Base-by-base conservation (phyloP, 163 green algal species). In the Prototheca wickerhamii region DNA sequence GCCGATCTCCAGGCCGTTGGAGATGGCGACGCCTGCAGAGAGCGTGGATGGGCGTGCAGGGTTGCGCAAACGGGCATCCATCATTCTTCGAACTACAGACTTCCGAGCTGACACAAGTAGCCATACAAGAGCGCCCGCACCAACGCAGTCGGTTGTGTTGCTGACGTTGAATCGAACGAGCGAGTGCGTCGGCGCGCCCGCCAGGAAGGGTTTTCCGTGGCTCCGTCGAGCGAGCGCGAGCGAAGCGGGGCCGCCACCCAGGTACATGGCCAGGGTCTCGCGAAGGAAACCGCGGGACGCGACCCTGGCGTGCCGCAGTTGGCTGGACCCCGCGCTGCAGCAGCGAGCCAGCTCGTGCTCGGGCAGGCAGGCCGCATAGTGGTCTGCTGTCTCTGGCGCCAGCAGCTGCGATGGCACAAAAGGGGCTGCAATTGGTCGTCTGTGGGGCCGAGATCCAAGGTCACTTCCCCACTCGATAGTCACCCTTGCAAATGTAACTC, bases 1-100 rank as follows among this genome's bases (percentile, higher is more conserved):
- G 7, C 85, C 84, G 34, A 89, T 6, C 46, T 44, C 37, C 15
- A 10, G 10, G 37, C 37, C 37, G 10, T 44, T 10, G 10, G 37
- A 10, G 10, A 54, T 18, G 5, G 46, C 46, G 5, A 54, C 46
- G 12, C 46, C 46, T 54, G 46, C 46, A 25, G 12, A 8, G 46
- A 18, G 0, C 10, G 23, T 28, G 20, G 37, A 44, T 15, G 37
- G 37, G 10, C 37, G 1, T 44, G 37, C 37, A 15, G 10, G 37
- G 10, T 21, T 44, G 37, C 37, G 10, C 10, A 15, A 1, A 44
- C 10, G 37, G 15, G 37, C 10, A 15, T 44, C 37, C 15, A 15
- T 15, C 15, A 15, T 15, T 21, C 37, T 10, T 44, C 37, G 15
- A 44, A 0, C 15, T 44, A 15, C 10, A 44, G 10, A 15, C 37